Conservation (phyloP, 192 early-diverging fungal genomes). For the Coemansia sp. region DNA sequence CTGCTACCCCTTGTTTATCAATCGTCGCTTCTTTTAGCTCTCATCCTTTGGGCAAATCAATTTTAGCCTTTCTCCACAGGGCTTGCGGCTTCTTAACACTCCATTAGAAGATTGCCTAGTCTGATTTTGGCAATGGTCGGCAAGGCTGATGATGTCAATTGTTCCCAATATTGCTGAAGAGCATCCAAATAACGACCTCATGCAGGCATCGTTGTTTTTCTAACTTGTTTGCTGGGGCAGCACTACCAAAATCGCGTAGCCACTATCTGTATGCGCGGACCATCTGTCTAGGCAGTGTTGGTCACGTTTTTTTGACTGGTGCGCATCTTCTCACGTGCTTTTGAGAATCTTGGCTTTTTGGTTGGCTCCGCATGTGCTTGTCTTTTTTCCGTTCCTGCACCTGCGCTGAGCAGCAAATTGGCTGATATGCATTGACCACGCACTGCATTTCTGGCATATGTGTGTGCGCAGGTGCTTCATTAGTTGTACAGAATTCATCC, state of each 20-base stretch:
- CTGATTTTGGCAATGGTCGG: not conserved
- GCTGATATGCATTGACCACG: constrained; percentile 11
- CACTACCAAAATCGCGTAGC: not conserved
- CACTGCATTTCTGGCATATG: not conserved
- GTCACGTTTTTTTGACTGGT: constrained; percentile 5
- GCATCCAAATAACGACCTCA: no score
- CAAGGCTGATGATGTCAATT: not conserved
- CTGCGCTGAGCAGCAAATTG: constrained; percentile 17
- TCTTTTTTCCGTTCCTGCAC: constrained; percentile 5
- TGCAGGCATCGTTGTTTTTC: no score
- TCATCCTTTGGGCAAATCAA: not conserved
- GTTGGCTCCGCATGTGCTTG: constrained; percentile 11
- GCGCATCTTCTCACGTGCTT: not conserved
- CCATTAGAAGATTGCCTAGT: not conserved
- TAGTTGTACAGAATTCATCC: not conserved
- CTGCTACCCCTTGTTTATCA: not conserved
- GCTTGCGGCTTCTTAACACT: not conserved
- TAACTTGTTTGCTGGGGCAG: not conserved
- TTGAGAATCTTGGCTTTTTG: constrained; percentile 12
- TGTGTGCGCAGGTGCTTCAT: not conserved
- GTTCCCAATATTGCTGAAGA: not conserved
- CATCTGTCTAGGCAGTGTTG: not conserved
- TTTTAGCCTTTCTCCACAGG: not conserved
- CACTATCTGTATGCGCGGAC: not conserved
- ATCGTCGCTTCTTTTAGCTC: not conserved